These are phyloP conservation scores for Petasospora fabianii DNA, from an alignment of 1,139 yeast genomes.

Conservation along the genomic window DNA sequence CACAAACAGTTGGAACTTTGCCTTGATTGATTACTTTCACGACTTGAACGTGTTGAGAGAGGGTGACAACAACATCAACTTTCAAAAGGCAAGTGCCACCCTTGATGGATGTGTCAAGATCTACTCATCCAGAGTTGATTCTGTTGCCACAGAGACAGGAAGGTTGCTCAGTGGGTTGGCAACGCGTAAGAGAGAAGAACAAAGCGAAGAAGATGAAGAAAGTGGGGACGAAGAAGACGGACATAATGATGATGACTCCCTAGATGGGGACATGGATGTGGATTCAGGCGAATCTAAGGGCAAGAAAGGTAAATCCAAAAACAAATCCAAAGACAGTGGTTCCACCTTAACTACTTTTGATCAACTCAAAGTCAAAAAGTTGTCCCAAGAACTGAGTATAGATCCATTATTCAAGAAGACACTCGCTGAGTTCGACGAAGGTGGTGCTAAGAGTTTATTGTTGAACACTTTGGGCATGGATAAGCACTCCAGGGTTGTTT, in stretches of 20 bases:
- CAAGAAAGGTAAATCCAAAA: slow-evolving; percentile 35
- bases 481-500: slow-evolving; percentile 33
- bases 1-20: slow-evolving; percentile 75
- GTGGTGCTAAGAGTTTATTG: slow-evolving; percentile 84
- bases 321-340: slow-evolving; percentile 35
- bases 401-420: slow-evolving; percentile 91
- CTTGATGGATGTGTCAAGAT: slow-evolving; percentile 85
- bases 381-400: slow-evolving; percentile 70
- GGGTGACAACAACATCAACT: slow-evolving; percentile 64
- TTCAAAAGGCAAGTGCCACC: slow-evolving; percentile 76
- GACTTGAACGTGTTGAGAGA: slow-evolving; percentile 57
- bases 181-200: slow-evolving; percentile 14
- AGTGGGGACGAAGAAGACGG: slow-evolving; percentile 29
- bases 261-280: slow-evolving; percentile 14
- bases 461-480: slow-evolving; percentile 57
- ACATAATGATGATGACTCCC: slow-evolving; percentile 33
- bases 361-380: slow-evolving; percentile 58
- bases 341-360: slow-evolving; percentile 55
- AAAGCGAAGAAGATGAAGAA: slow-evolving; percentile 22
- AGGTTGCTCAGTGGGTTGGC: slow-evolving; percentile 74
- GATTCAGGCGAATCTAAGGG: neutral
- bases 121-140: slow-evolving; percentile 82
- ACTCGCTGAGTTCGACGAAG: slow-evolving; percentile 90
- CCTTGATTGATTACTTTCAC: slow-evolving; percentile 82
- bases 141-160: slow-evolving; percentile 90